Evolutionary conservation across 2,329 filamentous ascomycete species (phyloP).

Genomic region (Fusarium phyllophilum): DNA sequence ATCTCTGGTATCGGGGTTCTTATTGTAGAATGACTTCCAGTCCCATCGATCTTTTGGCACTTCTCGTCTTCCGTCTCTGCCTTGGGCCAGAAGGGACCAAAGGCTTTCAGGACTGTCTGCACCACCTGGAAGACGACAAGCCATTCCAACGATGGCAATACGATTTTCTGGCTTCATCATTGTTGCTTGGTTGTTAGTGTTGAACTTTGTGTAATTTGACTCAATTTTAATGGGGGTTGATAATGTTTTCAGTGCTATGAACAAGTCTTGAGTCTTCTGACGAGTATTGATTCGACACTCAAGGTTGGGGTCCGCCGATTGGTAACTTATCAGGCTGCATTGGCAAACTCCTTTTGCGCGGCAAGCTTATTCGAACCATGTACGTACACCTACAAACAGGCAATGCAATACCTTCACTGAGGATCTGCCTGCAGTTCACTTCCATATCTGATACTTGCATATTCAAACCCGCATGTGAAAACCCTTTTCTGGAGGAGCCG

Average conservation of each 20-base stretch:
- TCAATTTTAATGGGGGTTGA: background rate
- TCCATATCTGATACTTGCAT: background rate
- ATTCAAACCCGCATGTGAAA: background rate
- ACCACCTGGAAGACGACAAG: conserved; percentile 2
- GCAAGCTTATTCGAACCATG: too few relatives aligned
- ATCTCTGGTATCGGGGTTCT: background rate
- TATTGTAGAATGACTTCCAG: conserved; percentile 9
- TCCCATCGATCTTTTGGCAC: background rate
- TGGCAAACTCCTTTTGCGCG: too few relatives aligned
- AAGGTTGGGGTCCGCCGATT: background rate
- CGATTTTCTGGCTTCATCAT: background rate
- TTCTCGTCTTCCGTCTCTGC: background rate
- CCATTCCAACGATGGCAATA: conserved; percentile 4
- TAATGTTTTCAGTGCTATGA: too few relatives aligned
- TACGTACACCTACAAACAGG: too few relatives aligned
- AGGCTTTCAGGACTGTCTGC: background rate
- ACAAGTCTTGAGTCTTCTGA: too few relatives aligned
- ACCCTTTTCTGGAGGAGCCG: background rate
- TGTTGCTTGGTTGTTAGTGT: background rate
- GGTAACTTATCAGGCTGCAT: too few relatives aligned
- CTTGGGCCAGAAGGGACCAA: background rate
- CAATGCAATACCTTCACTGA: too few relatives aligned
- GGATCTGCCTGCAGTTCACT: too few relatives aligned
- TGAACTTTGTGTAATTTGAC: background rate
- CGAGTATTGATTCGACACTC: too few relatives aligned